These are phyloP conservation scores for Coemansia sp. DNA, from an alignment of 192 early-diverging fungal genomes.

Conservation along the genomic window DNA sequence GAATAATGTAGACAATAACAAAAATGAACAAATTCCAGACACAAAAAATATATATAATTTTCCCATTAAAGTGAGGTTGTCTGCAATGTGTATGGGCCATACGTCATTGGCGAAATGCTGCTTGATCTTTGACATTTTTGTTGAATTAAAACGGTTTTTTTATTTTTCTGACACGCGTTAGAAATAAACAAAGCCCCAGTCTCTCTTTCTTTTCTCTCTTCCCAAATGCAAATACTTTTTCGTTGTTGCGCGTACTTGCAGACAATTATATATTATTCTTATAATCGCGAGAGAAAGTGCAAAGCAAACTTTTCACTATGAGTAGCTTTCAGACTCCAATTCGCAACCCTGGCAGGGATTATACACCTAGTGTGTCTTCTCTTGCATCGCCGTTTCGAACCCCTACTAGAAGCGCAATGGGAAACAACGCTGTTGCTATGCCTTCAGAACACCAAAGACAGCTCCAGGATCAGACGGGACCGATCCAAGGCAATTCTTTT, in stretches of 20 bases:
- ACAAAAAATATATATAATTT: no score
- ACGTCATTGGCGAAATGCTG: no score
- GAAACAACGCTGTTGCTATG: no score
- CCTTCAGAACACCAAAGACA: not conserved
- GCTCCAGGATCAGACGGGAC: not conserved
- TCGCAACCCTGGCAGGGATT: conserved; percentile 13
- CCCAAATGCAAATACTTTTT: conserved; percentile 1
- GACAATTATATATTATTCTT: no score
- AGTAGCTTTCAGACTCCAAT: conserved; percentile 33
- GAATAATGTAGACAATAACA: no score
- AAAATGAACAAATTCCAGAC: no score
- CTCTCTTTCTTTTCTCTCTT: conserved; percentile 1
- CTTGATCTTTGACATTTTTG: no score
- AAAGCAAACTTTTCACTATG: conserved; percentile 8
- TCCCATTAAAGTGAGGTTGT: no score
- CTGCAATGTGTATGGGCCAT: no score
- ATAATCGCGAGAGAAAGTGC: not conserved
- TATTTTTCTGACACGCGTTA: not conserved
- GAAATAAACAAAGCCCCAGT: not conserved
- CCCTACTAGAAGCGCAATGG: conserved; percentile 8
- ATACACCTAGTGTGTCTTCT: not conserved
- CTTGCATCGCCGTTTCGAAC: conserved; percentile 26
- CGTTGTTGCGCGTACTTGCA: no score
- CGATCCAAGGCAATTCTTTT: not conserved
- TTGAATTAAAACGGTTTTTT: not conserved